A percentile compares a stretch with the other conserved stretches of the same genome.
phyloP scores from a whole-genome alignment of 257 asterid genomes.

The Scutellaria barbata region DNA sequence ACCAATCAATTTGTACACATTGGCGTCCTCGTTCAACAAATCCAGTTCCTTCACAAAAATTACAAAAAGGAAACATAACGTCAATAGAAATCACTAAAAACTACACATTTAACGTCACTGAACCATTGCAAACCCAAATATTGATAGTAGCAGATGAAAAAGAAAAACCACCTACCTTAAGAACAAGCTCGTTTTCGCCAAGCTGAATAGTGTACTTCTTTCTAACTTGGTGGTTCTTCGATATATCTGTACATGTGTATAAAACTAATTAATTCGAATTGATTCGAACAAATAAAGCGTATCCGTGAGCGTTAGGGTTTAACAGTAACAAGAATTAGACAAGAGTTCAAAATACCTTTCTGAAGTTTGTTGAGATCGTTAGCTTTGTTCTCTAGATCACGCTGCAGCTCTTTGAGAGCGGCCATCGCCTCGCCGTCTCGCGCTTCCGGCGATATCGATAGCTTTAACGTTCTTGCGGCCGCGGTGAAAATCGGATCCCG shows the following conservation, averaged over 20 bases:
- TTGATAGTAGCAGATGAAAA: constrained; percentile 6
- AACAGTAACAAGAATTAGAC: neutral
- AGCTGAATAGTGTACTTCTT: constrained; percentile 94
- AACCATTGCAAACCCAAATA: neutral
- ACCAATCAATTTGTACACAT: constrained; percentile 93
- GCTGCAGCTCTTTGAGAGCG: constrained; percentile 68
- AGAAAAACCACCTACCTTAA: constrained; percentile 55
- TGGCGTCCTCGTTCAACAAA: constrained; percentile 84
- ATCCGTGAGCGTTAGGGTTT: constrained; percentile 40
- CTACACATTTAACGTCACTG: neutral
- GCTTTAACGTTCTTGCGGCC: constrained; percentile 22
- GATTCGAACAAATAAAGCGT: neutral
- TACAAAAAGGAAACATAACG: neutral
- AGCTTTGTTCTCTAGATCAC: constrained; percentile 91
- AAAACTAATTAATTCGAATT: constrained; percentile 9
- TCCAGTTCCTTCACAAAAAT: constrained; percentile 71
- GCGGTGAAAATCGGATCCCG: constrained; percentile 33
- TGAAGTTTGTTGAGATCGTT: constrained; percentile 79
- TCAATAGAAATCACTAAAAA: neutral
- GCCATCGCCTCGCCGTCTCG: constrained; percentile 48
- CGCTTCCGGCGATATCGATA: constrained; percentile 22
- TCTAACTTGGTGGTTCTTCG: constrained; percentile 89
- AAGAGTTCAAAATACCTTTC: constrained; percentile 50
- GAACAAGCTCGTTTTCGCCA: constrained; percentile 96
- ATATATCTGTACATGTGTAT: constrained; percentile 49